Percentiles rank a stretch among this genome's conserved stretches.
These are phyloP conservation scores for Vigna mungo DNA, from an alignment of 306 rosid species.

Conservation along the genomic window DNA sequence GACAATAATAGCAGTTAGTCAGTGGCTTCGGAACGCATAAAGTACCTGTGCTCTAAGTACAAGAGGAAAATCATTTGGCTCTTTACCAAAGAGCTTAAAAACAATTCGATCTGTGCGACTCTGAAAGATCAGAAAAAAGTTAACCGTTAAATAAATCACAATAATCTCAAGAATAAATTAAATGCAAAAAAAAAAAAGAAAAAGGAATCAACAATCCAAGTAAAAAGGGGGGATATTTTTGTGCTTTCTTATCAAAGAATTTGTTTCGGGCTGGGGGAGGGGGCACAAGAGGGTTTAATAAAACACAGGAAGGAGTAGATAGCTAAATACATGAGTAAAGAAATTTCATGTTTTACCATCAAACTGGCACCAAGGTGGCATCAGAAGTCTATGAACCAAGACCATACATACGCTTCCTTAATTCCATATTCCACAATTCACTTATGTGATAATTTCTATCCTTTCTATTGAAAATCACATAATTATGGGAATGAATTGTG, in stretches of 20 bases:
- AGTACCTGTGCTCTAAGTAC: constrained; percentile 63
- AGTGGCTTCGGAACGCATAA: constrained; percentile 39
- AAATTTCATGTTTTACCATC: constrained; percentile 35
- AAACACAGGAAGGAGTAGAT: constrained; percentile 19
- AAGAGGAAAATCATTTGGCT: constrained; percentile 58
- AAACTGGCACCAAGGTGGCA: constrained; percentile 7
- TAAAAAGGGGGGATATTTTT: constrained; percentile 8
- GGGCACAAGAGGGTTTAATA: background rate
- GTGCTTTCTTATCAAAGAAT: background rate
- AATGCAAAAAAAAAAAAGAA: constrained; percentile 13
- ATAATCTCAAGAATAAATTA: constrained; percentile 27
- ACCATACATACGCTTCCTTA: constrained; percentile 1
- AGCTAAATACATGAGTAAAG: background rate
- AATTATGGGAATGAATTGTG: background rate
- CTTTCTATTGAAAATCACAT: constrained; percentile 32
- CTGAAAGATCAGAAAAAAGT: constrained; percentile 50
- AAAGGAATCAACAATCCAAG: constrained; percentile 4
- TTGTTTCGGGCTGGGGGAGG: background rate
- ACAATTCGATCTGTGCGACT: constrained; percentile 64
- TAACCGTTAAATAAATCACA: constrained; percentile 39
- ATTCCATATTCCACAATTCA: background rate
- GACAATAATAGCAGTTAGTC: constrained; percentile 30
- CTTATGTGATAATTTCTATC: constrained; percentile 10
- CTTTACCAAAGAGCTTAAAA: constrained; percentile 67
- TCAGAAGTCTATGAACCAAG: constrained; percentile 14